Conservation (phyloP, 2,329 filamentous ascomycete species). For the Teratosphaeria zuluensis region DNA sequence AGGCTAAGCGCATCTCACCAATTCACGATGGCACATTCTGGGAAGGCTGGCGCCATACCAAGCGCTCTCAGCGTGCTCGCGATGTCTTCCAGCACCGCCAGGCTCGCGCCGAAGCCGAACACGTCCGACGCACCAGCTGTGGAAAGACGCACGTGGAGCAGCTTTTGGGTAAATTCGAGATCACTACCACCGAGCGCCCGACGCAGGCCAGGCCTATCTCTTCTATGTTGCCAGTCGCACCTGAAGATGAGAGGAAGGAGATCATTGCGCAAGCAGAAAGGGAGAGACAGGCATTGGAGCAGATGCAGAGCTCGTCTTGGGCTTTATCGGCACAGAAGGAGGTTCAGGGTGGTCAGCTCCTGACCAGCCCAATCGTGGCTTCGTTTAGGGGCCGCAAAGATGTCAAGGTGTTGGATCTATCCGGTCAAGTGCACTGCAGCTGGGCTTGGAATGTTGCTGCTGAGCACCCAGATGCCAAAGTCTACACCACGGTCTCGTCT, state of each 20-base stretch:
- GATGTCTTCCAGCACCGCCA: constrained; percentile 82
- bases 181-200: constrained; percentile 43
- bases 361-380: constrained; percentile 44
- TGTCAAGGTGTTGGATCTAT: constrained; percentile 71
- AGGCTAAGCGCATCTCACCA: constrained; percentile 19
- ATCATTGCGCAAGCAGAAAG: constrained; percentile 47
- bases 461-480: constrained; percentile 73
- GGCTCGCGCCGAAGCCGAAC: constrained; percentile 78
- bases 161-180: constrained; percentile 74
- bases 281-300: constrained; percentile 68
- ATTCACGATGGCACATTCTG: constrained; percentile 57
- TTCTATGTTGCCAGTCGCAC: constrained; percentile 28
- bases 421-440: constrained; percentile 73
- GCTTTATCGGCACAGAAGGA: constrained; percentile 52
- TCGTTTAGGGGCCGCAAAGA: constrained; percentile 30
- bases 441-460: constrained; percentile 94
- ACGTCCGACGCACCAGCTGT: constrained; percentile 69
- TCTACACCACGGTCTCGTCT: constrained; percentile 62
- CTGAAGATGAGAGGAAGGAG: constrained; percentile 28
- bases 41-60: constrained; percentile 55
- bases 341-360: constrained; percentile 50
- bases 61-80: constrained; percentile 49
- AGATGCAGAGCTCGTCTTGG: constrained; percentile 54
- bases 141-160: constrained; percentile 66
- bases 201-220: constrained; percentile 36